These are phyloP conservation scores for Leucocoprinus sp. DNA, from an alignment of 768 basidiomycete genomes.

Conservation along the genomic window DNA sequence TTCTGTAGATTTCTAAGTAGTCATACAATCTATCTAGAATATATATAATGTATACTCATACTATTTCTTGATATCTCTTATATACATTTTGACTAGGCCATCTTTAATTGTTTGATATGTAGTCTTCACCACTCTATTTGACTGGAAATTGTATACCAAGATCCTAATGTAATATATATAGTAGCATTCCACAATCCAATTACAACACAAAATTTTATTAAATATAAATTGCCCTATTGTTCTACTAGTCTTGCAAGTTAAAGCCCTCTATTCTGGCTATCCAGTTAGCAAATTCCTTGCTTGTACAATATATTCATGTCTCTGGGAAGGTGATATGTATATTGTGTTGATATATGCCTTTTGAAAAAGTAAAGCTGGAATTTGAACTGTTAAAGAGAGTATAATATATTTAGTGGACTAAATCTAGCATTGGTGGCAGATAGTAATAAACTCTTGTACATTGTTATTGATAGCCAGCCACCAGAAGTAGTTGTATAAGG, in stretches of 20 bases:
- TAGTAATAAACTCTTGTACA: constrained; percentile 18
- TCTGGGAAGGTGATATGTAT: constrained; percentile 25
- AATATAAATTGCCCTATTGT: constrained; percentile 18
- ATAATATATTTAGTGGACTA: constrained; percentile 16
- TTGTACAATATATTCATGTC: constrained; percentile 28
- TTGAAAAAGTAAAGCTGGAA: constrained; percentile 21
- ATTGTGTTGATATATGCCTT: constrained; percentile 33
- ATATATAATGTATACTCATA: constrained; percentile 12
- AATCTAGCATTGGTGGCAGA: constrained; percentile 24
- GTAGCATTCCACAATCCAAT: constrained; percentile 11
- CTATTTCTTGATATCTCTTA: constrained; percentile 23
- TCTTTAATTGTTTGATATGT: constrained; percentile 17
- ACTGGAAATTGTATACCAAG: constrained; percentile 16
- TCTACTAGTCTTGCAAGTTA: constrained; percentile 21
- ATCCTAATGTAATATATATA: constrained; percentile 28
- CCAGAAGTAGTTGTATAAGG: constrained; percentile 23
- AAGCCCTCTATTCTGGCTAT: constrained; percentile 24
- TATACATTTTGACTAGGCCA: constrained; percentile 19
- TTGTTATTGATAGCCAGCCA: constrained; percentile 21
- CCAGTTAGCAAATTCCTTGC: constrained; percentile 24
- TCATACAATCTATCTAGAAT: constrained; percentile 25
- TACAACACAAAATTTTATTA: constrained; percentile 15
- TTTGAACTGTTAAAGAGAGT: constrained; percentile 18
- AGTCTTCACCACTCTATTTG: constrained; percentile 26
- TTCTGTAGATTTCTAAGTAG: constrained; percentile 18